Base-by-base conservation (phyloP, 768 basidiomycete genomes). In the Suillus paluster region DNA sequence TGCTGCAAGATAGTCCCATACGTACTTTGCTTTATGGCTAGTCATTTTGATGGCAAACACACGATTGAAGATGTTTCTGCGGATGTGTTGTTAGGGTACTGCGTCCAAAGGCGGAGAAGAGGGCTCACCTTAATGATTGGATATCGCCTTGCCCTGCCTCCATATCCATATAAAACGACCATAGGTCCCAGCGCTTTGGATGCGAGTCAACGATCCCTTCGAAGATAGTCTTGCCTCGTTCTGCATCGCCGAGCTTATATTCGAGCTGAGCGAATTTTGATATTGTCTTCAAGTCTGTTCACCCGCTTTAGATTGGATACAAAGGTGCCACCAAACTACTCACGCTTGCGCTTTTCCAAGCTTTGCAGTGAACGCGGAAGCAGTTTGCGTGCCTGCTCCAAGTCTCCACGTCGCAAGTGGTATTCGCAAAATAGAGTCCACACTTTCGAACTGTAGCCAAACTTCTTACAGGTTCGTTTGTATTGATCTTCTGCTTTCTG, bases 151-250 rank as follows among this genome's bases (percentile, higher is more conserved):
- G 89, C 36, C 84, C 83, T 5, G 88, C 89, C 72, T 99, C 94
- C 91, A 97, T 96, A 74, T 99, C 97, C 76, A 98, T 89, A 76
- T 99, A 99, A 55, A 98, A 80, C 44, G 89, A 91, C 97, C 97
- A 99, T 54, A 98, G 79, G 70, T 99, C 95, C 84, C 95, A 90
- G 59, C 94, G 86, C 77, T 96, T 98, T 4, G 95, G 90, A 78
- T 98, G 95, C 15, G 92, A 94, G 76, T 97, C 96, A 48, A 99
- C 80, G 65, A 99, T 93, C 48, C 97, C 97, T 72, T 99, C 97
- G 63, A 97, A 98, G 56, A 99, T 83, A 1, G 97, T 99, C 72
- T 91, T 92, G 33, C 96, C 97, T 52, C 97, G 87, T 74, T 99
- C 97, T 2, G 93, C 81, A 67, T 99, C 97, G 3, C 95, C 97